These are phyloP conservation scores for Raphidocelis subcapitata DNA, from an alignment of 139 green algal species.

Conservation along the genomic window DNA sequence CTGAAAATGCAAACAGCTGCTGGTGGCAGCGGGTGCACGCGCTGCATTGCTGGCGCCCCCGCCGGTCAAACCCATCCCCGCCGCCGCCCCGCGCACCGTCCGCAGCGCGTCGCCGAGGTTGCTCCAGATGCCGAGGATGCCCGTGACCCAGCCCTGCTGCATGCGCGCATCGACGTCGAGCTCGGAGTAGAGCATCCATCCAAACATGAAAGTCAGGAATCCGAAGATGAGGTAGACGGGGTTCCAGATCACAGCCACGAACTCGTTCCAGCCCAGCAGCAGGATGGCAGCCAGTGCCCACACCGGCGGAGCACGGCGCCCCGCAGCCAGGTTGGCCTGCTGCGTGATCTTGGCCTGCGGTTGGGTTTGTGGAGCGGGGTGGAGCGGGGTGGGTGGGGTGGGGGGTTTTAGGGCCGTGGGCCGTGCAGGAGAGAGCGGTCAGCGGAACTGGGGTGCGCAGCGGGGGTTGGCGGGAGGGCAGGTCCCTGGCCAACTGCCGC, in stretches of 20 bases:
- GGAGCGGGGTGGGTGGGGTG: too few relatives aligned
- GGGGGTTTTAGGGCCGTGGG: not conserved
- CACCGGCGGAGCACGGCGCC: conserved; percentile 68
- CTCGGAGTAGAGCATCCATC: conserved; percentile 58
- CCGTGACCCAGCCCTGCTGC: conserved; percentile 28
- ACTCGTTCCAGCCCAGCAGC: conserved; percentile 93
- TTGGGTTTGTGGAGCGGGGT: not conserved
- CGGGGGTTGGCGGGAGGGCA: too few relatives aligned
- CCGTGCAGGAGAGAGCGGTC: not conserved
- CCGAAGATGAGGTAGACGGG: conserved; percentile 69
- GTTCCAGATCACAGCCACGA: conserved; percentile 77
- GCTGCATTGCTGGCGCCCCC: too few relatives aligned
- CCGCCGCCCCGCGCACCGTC: not conserved
- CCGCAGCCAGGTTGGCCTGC: conserved; percentile 73
- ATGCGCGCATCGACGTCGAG: conserved; percentile 88
- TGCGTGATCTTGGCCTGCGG: conserved; percentile 65
- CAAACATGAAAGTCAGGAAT: conserved; percentile 48
- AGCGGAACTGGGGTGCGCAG: too few relatives aligned
- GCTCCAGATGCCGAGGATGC: conserved; percentile 15
- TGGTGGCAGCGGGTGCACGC: too few relatives aligned
- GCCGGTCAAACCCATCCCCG: not conserved
- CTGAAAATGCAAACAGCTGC: too few relatives aligned
- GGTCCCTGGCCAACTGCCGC: too few relatives aligned
- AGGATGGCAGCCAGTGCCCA: conserved; percentile 90
- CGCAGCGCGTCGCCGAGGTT: conserved; percentile 20